Evolutionary conservation across 306 rosid genomes (phyloP), one percentile per base, ranked within the genome.

Genomic region (Trifolium pratense): DNA sequence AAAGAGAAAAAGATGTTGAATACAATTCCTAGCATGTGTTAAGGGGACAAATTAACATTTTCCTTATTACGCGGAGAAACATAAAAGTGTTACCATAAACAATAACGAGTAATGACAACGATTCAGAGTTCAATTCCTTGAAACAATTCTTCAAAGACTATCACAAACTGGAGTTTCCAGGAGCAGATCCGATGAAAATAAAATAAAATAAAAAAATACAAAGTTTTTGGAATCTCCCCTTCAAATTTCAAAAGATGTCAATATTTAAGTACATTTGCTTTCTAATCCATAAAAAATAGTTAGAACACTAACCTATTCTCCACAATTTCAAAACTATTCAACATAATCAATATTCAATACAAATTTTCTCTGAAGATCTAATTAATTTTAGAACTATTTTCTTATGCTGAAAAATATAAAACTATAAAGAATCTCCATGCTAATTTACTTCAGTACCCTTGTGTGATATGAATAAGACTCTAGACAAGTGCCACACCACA

Each of bases 401-500:
- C 0, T 26, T 9, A 37, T n/a, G n/a, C n/a, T n/a, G 1, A 37
- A 9, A 9, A 9, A 39, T 0, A 10, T 2, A 40, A 40, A 10
- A 40, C 14, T 43, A 13, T 6, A 13, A 26, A 3, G 15, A 58
- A 15, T 26, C 13, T 26, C 20, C 14, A 26, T 13, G 14, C 37
- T 58, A 57, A 57, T 25, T 25, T 7, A 29, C 36, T 53, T 23
- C 32, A 0, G 9, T 1, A 36, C 9, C 83, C 45, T 84, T 87
- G 26, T 83, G 82, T 51, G 63, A 80, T 80, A 46, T 78, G 71
- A 86, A 73, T 25, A 84, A 21, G 55, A 75, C 75, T 36, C 61
- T 57, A 57, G 71, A 23, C 82, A 85, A 78, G 52, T 79, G 48
- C 84, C 75, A 39, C 11, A 84, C 82, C 46, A 92, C 91, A 31